A percentile compares a stretch with the other conserved stretches of the same genome.
phyloP scores from a whole-genome alignment of 345 rosid species.

The Cardiospermum halicacabum region DNA sequence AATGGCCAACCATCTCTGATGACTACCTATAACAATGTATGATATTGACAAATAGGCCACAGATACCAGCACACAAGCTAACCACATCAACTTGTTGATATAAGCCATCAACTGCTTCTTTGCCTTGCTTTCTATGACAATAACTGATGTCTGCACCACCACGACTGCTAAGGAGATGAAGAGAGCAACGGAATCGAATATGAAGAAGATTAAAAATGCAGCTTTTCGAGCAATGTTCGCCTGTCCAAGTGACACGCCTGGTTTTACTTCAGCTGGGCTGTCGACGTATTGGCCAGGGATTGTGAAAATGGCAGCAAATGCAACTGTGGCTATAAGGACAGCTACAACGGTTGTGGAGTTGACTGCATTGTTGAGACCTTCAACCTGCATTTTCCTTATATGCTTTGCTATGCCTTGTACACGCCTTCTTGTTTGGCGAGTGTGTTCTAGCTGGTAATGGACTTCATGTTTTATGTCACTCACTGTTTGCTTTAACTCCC shows the following conservation, averaged over 20 bases:
- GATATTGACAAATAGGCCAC: conserved; percentile 77
- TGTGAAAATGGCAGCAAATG: conserved; percentile 91
- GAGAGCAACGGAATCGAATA: conserved; percentile 82
- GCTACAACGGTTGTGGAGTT: conserved; percentile 96
- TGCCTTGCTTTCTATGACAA: conserved; percentile 85
- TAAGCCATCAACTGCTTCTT: conserved; percentile 95
- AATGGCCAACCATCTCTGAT: conserved; percentile 71
- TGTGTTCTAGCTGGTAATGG: conserved; percentile 85
- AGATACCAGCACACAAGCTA: conserved; percentile 77
- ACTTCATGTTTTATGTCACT: conserved; percentile 96
- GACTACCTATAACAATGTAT: conserved; percentile 73
- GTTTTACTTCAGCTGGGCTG: conserved; percentile 28
- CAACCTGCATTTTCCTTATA: conserved; percentile 76
- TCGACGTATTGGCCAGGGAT: conserved; percentile 88
- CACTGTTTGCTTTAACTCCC: conserved; percentile 85
- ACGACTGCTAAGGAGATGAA: conserved; percentile 93
- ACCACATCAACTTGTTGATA: conserved; percentile 94
- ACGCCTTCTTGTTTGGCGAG: conserved; percentile 74
- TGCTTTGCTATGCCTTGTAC: conserved; percentile 90
- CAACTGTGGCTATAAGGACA: conserved; percentile 85
- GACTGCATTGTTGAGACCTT: conserved; percentile 92
- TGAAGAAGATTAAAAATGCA: conserved; percentile 69
- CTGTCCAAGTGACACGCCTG: conserved; percentile 60
- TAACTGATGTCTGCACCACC: conserved; percentile 92
- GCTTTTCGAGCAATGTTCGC: conserved; percentile 66